Conservation (phyloP, 192 early-diverging fungal genomes). For the Jimgerdemannia flammicorona region DNA sequence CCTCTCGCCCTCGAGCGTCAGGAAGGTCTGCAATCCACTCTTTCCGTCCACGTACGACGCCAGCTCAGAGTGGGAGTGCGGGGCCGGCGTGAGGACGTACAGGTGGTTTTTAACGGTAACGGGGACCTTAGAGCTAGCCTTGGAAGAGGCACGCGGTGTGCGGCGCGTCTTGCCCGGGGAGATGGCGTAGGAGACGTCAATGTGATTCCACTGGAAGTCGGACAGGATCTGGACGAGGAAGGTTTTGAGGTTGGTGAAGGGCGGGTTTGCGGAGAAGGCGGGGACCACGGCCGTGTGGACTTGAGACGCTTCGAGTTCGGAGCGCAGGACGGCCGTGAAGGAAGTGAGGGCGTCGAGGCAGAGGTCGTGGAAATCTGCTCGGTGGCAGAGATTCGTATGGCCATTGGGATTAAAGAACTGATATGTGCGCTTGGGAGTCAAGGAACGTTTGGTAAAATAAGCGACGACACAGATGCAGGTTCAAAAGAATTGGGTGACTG, state of each 20-base stretch:
- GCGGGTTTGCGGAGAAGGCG: not conserved
- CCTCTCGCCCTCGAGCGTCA: slow-evolving; percentile 6
- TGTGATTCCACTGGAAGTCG: slow-evolving; percentile 24
- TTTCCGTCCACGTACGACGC: slow-evolving; percentile 6
- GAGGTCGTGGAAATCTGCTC: slow-evolving; percentile 6
- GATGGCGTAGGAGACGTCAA: slow-evolving; percentile 12
- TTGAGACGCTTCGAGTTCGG: slow-evolving; percentile 8
- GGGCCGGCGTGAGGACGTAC: slow-evolving; percentile 9
- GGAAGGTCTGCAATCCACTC: slow-evolving; percentile 6
- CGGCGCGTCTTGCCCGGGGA: slow-evolving; percentile 6
- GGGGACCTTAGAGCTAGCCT: slow-evolving; percentile 4
- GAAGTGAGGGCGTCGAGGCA: slow-evolving; percentile 1
- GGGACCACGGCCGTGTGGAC: not conserved
- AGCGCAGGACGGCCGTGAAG: not conserved
- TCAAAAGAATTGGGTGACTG: not conserved
- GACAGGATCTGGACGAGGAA: slow-evolving; percentile 8
- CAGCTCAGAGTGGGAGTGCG: slow-evolving; percentile 7
- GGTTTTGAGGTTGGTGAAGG: slow-evolving; percentile 12
- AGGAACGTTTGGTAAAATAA: not conserved
- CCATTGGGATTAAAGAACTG: slow-evolving; percentile 12
- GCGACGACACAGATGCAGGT: not conserved
- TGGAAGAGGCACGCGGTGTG: not conserved
- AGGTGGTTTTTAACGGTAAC: slow-evolving; percentile 15
- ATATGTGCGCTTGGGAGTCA: not conserved
- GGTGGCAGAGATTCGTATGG: slow-evolving; percentile 2